Percentiles rank a stretch among this genome's conserved stretches.
These are phyloP conservation scores for Boletus patriciae DNA, from an alignment of 768 basidiomycete species.

Conservation along the genomic window DNA sequence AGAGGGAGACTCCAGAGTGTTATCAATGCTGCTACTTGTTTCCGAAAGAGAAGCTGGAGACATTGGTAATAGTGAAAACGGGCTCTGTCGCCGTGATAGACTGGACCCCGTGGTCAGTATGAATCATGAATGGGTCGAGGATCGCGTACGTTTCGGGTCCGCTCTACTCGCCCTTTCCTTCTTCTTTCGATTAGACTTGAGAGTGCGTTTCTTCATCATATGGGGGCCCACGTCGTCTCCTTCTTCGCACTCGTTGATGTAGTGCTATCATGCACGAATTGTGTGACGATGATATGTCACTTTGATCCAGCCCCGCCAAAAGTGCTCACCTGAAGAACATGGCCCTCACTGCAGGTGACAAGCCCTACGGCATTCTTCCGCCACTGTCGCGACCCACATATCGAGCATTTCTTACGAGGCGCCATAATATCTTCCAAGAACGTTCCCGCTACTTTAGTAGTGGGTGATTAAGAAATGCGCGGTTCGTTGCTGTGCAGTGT, in stretches of 20 bases:
- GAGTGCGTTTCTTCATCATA: constrained; percentile 59
- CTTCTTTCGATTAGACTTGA: constrained; percentile 59
- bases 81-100: constrained; percentile 80
- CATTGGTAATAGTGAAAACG: constrained; percentile 82
- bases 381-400: constrained; percentile 86
- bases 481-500: too few relatives aligned
- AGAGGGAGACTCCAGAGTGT: constrained; percentile 68
- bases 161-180: constrained; percentile 50
- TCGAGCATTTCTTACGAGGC: constrained; percentile 62
- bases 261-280: constrained; percentile 51
- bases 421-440: constrained; percentile 41
- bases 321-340: constrained; percentile 73
- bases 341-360: constrained; percentile 87
- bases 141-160: constrained; percentile 56
- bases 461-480: too few relatives aligned
- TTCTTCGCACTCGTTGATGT: constrained; percentile 77
- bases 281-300: not conserved
- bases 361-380: constrained; percentile 82
- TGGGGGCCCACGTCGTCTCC: constrained; percentile 63
- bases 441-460: too few relatives aligned
- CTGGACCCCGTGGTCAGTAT: constrained; percentile 40
- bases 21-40: constrained; percentile 65
- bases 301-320: not conserved
- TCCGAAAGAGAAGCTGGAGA: constrained; percentile 76
- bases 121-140: not conserved